A percentile compares a stretch with the other conserved stretches of the same genome.
These are phyloP conservation scores for Kockovaella imperatae DNA, from an alignment of 768 basidiomycete species.

Conservation along the genomic window DNA sequence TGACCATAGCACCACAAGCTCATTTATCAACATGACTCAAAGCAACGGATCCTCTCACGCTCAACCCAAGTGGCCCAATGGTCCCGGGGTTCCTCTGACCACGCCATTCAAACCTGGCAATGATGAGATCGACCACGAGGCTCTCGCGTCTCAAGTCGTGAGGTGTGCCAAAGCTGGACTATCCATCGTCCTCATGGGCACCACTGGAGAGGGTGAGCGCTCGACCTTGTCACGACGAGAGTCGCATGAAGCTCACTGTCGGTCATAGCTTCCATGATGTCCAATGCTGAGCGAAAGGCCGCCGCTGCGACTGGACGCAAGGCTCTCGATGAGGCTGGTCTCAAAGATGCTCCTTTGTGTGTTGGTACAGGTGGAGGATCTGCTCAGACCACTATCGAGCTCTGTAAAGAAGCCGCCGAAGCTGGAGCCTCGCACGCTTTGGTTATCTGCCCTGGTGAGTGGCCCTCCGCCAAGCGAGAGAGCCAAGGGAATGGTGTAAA, in stretches of 20 bases:
- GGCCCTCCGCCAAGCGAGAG: background rate
- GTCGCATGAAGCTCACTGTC: slow-evolving; percentile 6
- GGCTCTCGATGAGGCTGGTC: slow-evolving; percentile 66
- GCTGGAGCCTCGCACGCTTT: slow-evolving; percentile 76
- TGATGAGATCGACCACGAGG: slow-evolving; percentile 53
- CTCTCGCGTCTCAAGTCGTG: slow-evolving; percentile 63
- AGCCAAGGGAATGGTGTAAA: background rate
- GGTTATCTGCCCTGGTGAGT: slow-evolving; percentile 48
- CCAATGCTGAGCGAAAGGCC: slow-evolving; percentile 34
- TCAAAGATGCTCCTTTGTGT: slow-evolving; percentile 60
- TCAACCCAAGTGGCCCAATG: slow-evolving; percentile 49
- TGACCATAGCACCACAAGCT: background rate
- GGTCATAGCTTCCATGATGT: slow-evolving; percentile 40
- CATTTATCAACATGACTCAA: slow-evolving; percentile 1
- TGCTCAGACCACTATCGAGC: slow-evolving; percentile 62
- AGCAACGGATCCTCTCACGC: slow-evolving; percentile 6
- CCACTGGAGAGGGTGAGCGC: slow-evolving; percentile 54
- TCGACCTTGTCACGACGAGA: background rate
- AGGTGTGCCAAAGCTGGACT: slow-evolving; percentile 60
- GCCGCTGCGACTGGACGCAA: slow-evolving; percentile 55
- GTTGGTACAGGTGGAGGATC: slow-evolving; percentile 80
- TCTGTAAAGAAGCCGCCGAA: slow-evolving; percentile 65
- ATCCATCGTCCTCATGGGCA: slow-evolving; percentile 32
- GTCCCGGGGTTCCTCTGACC: slow-evolving; percentile 70
- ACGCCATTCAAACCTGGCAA: slow-evolving; percentile 50